These are phyloP conservation scores for Musa itinerans DNA, from an alignment of 176 grass and related monocot genomes.

Conservation along the genomic window DNA sequence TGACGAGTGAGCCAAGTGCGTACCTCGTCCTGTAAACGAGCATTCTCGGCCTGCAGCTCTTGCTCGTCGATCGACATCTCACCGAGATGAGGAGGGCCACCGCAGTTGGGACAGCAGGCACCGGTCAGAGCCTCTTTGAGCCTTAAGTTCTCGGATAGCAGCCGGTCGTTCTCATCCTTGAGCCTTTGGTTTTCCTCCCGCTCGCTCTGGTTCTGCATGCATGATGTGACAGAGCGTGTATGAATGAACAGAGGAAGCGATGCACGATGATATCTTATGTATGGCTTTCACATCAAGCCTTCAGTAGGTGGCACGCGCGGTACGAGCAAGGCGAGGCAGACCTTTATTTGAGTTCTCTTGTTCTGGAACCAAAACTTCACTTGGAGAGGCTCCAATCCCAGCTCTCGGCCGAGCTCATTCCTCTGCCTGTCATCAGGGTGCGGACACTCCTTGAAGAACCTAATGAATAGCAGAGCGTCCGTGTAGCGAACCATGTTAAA, in stretches of 20 bases:
- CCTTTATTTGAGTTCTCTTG: slow-evolving; percentile 28
- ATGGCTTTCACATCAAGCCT: background rate
- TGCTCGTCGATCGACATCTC: slow-evolving; percentile 23
- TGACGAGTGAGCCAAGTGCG: background rate
- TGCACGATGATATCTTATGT: background rate
- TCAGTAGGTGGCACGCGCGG: no score
- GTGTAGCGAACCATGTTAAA: background rate
- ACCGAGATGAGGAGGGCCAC: background rate
- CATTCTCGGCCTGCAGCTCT: slow-evolving; percentile 26
- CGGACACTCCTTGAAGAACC: slow-evolving; percentile 15
- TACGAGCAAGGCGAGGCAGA: background rate
- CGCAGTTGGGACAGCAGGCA: slow-evolving; percentile 25
- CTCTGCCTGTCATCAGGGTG: slow-evolving; percentile 32
- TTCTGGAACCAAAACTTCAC: slow-evolving; percentile 40
- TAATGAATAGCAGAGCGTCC: background rate
- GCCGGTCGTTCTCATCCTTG: slow-evolving; percentile 41
- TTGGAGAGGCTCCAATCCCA: slow-evolving; percentile 12
- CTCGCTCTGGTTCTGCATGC: slow-evolving; percentile 28
- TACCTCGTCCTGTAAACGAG: slow-evolving; percentile 37
- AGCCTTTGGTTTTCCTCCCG: slow-evolving; percentile 48
- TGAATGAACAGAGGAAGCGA: background rate
- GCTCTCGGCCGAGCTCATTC: slow-evolving; percentile 9
- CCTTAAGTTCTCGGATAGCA: slow-evolving; percentile 30
- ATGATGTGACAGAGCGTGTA: background rate
- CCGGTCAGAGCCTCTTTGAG: slow-evolving; percentile 13